A percentile compares a stretch with the other conserved stretches of the same genome.
Conservation (phyloP, 495 filamentous ascomycete genomes). For the Daldinia caldariorum region DNA sequence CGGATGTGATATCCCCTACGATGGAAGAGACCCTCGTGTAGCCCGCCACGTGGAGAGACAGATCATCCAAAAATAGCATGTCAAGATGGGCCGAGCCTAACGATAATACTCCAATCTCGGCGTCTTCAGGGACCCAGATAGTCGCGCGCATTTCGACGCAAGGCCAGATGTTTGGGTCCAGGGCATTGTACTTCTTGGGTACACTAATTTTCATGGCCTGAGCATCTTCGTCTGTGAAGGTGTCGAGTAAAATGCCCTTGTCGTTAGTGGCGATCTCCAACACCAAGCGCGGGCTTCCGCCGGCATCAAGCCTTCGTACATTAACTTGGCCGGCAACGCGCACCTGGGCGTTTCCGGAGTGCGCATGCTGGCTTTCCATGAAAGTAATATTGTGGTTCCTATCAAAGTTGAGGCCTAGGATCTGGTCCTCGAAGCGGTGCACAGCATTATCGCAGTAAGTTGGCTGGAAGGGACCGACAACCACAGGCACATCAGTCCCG, state of each 20-base stretch:
- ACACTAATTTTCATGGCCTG: slow-evolving; percentile 49
- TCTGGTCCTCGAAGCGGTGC: slow-evolving; percentile 46
- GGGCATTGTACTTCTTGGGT: slow-evolving; percentile 46
- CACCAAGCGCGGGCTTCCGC: slow-evolving; percentile 45
- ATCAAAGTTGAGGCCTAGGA: slow-evolving; percentile 47
- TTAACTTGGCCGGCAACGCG: slow-evolving; percentile 53
- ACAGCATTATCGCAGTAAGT: slow-evolving; percentile 45
- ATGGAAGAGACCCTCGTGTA: slow-evolving; percentile 40
- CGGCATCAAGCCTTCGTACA: slow-evolving; percentile 48
- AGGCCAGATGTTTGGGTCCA: slow-evolving; percentile 35
- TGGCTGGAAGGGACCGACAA: slow-evolving; percentile 28
- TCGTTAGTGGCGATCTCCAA: slow-evolving; percentile 54
- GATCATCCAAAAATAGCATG: slow-evolving; percentile 53
- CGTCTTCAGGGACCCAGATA: slow-evolving; percentile 54
- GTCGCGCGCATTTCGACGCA: slow-evolving; percentile 55
- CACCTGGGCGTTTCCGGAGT: slow-evolving; percentile 37
- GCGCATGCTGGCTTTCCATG: slow-evolving; percentile 26
- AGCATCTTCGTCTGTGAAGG: slow-evolving; percentile 41
- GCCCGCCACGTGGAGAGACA: slow-evolving; percentile 46
- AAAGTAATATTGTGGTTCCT: slow-evolving; percentile 46
- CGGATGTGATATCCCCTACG: slow-evolving; percentile 46
- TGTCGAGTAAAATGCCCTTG: slow-evolving; percentile 45
- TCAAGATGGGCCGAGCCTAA: slow-evolving; percentile 51
- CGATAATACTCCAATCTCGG: slow-evolving; percentile 42
- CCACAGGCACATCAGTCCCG: slow-evolving; percentile 20